A percentile compares a stretch with the other conserved stretches of the same genome.
These are phyloP conservation scores for Pseudonectria buxi DNA, from an alignment of 2,329 filamentous ascomycete species.

Conservation along the genomic window DNA sequence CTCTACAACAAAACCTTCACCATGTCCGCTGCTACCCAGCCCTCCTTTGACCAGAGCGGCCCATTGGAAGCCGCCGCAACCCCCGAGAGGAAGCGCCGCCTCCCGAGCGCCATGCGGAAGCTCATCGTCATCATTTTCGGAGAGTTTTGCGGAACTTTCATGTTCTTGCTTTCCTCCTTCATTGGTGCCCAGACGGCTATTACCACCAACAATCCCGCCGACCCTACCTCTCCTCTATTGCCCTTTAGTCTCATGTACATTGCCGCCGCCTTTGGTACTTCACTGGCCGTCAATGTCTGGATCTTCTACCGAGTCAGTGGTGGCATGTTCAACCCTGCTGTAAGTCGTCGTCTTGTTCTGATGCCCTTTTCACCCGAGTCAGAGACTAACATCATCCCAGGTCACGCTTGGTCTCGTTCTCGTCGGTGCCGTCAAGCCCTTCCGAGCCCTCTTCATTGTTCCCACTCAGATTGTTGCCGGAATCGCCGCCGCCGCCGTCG, in stretches of 20 bases:
- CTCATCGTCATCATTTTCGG: slow-evolving; percentile 36
- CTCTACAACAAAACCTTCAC: neutral
- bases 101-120: slow-evolving; percentile 20
- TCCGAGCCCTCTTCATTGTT: slow-evolving; percentile 46
- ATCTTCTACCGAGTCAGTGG: slow-evolving; percentile 49
- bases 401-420: slow-evolving; percentile 55
- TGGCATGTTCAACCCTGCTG: slow-evolving; percentile 45
- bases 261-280: slow-evolving; percentile 42
- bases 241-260: slow-evolving; percentile 41
- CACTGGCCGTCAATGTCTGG: slow-evolving; percentile 49
- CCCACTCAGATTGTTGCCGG: slow-evolving; percentile 51
- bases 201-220: slow-evolving; percentile 21
- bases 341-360: slow-evolving; percentile 23
- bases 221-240: slow-evolving; percentile 22
- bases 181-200: slow-evolving; percentile 34
- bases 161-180: slow-evolving; percentile 43
- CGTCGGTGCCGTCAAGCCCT: slow-evolving; percentile 47
- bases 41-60: too few species aligned
- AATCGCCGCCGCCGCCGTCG: slow-evolving; percentile 53
- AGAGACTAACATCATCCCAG: slow-evolving; percentile 19
- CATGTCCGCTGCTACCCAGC: too few species aligned
- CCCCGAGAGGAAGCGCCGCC: neutral
- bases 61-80: too few species aligned
- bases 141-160: slow-evolving; percentile 47
- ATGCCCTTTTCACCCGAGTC: too few species aligned